Evolutionary conservation across 768 basidiomycete species (phyloP).

Genomic region (Leccinum fibrillosum): DNA sequence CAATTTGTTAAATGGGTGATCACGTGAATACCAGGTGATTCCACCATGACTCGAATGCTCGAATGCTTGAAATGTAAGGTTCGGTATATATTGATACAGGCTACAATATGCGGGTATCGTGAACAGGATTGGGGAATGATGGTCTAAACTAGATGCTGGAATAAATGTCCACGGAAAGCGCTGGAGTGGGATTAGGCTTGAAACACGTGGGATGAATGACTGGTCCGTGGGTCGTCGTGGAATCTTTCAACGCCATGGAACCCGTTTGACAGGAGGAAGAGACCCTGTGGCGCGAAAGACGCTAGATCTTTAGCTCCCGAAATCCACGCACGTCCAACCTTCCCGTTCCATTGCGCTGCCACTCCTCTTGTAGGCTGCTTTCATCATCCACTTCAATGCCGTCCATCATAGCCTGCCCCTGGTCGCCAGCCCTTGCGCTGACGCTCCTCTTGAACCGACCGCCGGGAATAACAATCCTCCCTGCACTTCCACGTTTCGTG

Average conservation of each 20-base stretch:
- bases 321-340: conserved; percentile 76
- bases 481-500: conserved; percentile 37
- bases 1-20: not conserved
- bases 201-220: conserved; percentile 5
- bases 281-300: not conserved
- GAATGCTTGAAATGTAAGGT: not conserved
- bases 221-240: conserved; percentile 10
- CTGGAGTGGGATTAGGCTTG: conserved; percentile 5
- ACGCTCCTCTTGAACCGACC: conserved; percentile 43
- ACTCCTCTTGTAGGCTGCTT: conserved; percentile 39
- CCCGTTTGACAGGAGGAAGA: not conserved
- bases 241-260: conserved; percentile 9
- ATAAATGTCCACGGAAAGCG: conserved; percentile 19
- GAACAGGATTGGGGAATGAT: conserved; percentile 17
- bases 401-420: conserved; percentile 15
- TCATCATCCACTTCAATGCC: conserved; percentile 32
- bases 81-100: conserved; percentile 31
- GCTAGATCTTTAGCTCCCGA: conserved; percentile 68
- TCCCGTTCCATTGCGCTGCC: conserved; percentile 68
- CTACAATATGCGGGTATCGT: conserved; percentile 27
- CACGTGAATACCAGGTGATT: conserved; percentile 8
- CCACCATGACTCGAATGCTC: not conserved
- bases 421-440: conserved; percentile 4
- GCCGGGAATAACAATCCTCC: conserved; percentile 62
- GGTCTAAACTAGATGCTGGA: conserved; percentile 27